These are phyloP conservation scores for Cadophora malorum DNA, from an alignment of 2,329 filamentous ascomycete genomes.

Conservation along the genomic window DNA sequence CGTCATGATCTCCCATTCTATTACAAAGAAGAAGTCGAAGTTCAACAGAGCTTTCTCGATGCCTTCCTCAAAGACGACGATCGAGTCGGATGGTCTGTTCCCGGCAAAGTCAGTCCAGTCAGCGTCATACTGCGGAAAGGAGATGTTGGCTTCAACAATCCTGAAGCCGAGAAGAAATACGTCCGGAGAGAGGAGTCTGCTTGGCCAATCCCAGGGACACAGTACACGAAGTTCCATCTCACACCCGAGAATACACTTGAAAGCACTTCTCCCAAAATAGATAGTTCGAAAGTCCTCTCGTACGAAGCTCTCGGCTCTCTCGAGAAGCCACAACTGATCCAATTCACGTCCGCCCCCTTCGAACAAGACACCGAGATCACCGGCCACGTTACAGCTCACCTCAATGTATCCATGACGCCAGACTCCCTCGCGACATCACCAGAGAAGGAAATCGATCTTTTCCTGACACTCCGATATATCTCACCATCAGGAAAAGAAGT, in stretches of 20 bases:
- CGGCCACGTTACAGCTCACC: conserved; percentile 67
- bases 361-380: conserved; percentile 72
- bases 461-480: conserved; percentile 67
- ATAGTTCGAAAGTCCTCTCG: conserved; percentile 2
- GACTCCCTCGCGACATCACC: background rate
- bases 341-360: conserved; percentile 65
- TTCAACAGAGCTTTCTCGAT: conserved; percentile 72
- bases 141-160: conserved; percentile 70
- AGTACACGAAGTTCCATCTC: conserved; percentile 68
- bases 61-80: conserved; percentile 75
- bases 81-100: conserved; percentile 61
- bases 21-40: conserved; percentile 70
- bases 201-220: conserved; percentile 71
- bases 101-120: conserved; percentile 65
- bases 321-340: conserved; percentile 58
- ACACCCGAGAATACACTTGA: conserved; percentile 24
- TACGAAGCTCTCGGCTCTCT: conserved; percentile 58
- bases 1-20: conserved; percentile 77
- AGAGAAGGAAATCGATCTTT: conserved; percentile 64
- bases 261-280: conserved; percentile 3
- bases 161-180: conserved; percentile 63
- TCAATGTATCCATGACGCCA: conserved; percentile 66
- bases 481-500: conserved; percentile 61
- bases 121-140: conserved; percentile 63
- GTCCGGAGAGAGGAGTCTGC: conserved; percentile 61